These are phyloP conservation scores for Myriosclerotinia duriaeana DNA, from an alignment of 2,329 filamentous ascomycete genomes.

Conservation along the genomic window DNA sequence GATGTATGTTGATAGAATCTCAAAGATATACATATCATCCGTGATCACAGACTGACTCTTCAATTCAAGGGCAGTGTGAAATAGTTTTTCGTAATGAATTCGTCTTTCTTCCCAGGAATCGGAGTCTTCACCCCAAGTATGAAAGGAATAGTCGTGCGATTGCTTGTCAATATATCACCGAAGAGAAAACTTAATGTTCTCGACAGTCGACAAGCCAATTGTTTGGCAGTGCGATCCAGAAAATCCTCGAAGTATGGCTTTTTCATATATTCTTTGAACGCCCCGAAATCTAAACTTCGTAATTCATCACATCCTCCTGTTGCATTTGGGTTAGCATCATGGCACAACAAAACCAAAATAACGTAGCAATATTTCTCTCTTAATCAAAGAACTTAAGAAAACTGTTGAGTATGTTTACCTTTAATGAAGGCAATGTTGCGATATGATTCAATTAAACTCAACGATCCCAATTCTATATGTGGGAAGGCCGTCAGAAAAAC, in stretches of 20 bases:
- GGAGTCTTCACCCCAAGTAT: conserved; percentile 22
- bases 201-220: conserved; percentile 20
- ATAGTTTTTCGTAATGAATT: conserved; percentile 24
- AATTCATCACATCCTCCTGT: conserved; percentile 26
- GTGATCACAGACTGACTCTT: conserved; percentile 24
- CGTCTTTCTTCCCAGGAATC: conserved; percentile 19
- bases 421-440: background rate
- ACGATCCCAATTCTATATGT: background rate
- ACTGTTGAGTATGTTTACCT: background rate
- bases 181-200: conserved; percentile 21
- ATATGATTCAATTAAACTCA: background rate
- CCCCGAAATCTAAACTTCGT: conserved; percentile 22
- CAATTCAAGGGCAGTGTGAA: conserved; percentile 25
- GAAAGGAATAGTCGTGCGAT: background rate
- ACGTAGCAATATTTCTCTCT: background rate
- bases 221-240: conserved; percentile 15
- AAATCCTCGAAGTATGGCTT: conserved; percentile 17
- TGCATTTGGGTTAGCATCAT: background rate
- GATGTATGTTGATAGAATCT: background rate
- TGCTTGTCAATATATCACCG: background rate
- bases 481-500: conserved; percentile 4
- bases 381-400: background rate
- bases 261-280: conserved; percentile 20
- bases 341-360: background rate
- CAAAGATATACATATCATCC: conserved; percentile 19